Conservation (phyloP, 1,139 yeast genomes). For the Diutina neorugosa region DNA sequence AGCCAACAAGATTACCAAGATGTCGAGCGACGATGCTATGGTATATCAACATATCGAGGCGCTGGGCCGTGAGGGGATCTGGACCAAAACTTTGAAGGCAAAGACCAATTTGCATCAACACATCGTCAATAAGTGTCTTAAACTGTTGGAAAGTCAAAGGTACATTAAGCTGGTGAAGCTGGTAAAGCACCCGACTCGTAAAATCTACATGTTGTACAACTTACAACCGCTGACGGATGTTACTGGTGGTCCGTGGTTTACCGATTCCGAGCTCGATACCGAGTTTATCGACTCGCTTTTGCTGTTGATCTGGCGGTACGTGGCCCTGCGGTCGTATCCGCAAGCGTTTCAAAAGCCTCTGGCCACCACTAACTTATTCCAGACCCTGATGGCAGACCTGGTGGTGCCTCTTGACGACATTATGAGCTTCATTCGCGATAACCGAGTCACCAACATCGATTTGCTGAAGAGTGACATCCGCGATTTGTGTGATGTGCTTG, state of each 20-base stretch:
- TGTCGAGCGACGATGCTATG: constrained; percentile 84
- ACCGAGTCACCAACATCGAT: constrained; percentile 76
- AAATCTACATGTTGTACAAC: constrained; percentile 88
- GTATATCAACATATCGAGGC: constrained; percentile 87
- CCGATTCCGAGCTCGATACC: constrained; percentile 88
- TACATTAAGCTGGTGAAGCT: constrained; percentile 84
- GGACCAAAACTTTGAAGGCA: constrained; percentile 91
- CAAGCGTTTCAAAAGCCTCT: constrained; percentile 40
- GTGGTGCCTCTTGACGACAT: constrained; percentile 65
- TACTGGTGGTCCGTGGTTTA: constrained; percentile 99
- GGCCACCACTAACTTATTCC: constrained; percentile 33
- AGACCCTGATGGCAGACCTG: constrained; percentile 18
- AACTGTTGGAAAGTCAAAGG: constrained; percentile 70
- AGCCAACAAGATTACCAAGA: constrained; percentile 57
- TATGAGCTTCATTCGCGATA: constrained; percentile 58
- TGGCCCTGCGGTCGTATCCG: constrained; percentile 68
- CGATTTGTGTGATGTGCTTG: constrained; percentile 76
- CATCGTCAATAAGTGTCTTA: constrained; percentile 76
- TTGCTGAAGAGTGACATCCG: constrained; percentile 64
- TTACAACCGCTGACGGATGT: constrained; percentile 90
- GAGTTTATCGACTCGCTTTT: constrained; percentile 82
- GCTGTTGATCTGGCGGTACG: constrained; percentile 80
- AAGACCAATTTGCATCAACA: constrained; percentile 89
- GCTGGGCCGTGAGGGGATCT: constrained; percentile 87
- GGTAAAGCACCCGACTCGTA: constrained; percentile 92